These are phyloP conservation scores for Pachyrhizus erosus DNA, from an alignment of 306 rosid species.

Conservation along the genomic window DNA sequence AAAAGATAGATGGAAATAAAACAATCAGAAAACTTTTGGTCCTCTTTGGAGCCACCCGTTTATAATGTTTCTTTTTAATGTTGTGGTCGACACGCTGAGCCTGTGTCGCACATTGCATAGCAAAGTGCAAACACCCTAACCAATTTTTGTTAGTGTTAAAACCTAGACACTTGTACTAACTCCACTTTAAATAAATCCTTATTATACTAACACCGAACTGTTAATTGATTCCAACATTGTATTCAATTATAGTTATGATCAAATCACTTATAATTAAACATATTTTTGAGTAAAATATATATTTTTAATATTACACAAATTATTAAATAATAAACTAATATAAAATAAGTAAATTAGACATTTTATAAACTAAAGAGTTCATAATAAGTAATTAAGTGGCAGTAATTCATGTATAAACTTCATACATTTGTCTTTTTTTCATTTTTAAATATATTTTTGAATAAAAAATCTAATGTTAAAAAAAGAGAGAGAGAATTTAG, in stretches of 20 bases:
- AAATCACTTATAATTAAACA: too few relatives aligned
- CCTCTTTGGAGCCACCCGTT: conserved; percentile 35
- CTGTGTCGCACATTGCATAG: background rate
- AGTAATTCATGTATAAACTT: too few relatives aligned
- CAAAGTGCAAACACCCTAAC: background rate
- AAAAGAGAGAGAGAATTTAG: too few relatives aligned
- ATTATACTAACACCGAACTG: too few relatives aligned
- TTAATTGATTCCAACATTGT: background rate
- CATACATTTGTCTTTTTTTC: too few relatives aligned
- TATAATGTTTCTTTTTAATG: conserved; percentile 27
- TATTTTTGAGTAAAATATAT: too few relatives aligned
- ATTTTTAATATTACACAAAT: background rate
- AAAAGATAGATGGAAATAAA: background rate
- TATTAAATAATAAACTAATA: background rate
- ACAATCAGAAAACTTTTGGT: background rate
- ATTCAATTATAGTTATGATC: too few relatives aligned
- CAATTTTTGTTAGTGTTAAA: background rate
- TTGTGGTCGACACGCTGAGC: background rate
- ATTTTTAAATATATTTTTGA: too few relatives aligned
- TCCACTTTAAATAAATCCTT: too few relatives aligned
- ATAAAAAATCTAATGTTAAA: too few relatives aligned
- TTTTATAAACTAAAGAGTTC: background rate
- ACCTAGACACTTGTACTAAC: background rate
- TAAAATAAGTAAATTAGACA: background rate
- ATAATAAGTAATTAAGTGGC: background rate